Evolutionary conservation across 305 asterid species (phyloP), one percentile per base, ranked within the genome.

Genomic region (Fraxinus sp.): DNA sequence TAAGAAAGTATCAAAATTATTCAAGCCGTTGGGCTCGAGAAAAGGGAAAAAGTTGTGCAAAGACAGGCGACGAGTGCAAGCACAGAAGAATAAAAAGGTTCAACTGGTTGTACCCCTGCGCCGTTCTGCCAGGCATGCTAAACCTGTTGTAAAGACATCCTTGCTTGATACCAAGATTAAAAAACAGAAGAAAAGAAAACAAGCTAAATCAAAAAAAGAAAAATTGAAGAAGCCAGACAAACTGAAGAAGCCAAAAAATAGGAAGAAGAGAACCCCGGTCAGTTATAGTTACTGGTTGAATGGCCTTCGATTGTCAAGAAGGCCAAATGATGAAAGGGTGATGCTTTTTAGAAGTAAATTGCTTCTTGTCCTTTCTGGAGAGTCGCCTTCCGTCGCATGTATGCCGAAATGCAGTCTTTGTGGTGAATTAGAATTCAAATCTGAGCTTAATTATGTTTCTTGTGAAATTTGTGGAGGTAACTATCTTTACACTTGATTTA

Each of bases 381-480:
- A 89, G 84, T 87, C 72, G 84, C 62, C 74, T 77, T 81, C 87
- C 32, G 5, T 70, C 77, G 28, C 49, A 24, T 88, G 87, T 76
- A 85, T 84, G 77, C 96, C 93, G n/a, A 90, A 86, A 85, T 95
- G 99, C 87, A 73, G 89, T 79, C 92, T 95, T 80, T 95, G 99
- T 86, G 57, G 83, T 36, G 99, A 95, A 91, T 80, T 82, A 85
- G 96, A 93, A 76, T 89, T 86, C 84, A 86, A 85, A 18, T 81
- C 97, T 43, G 80, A 82, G 83, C 86, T 92, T 86, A 86, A 84
- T 86, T 95, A 95, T 87, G 89, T 94, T 89, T 89, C 92, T 77
- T 95, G 99, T 79, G 93, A 94, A 89, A 83, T 83, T 79, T 95
- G 99, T 89, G 93, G 95, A 95, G 99, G 99, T 95, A 92, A 86